These are phyloP conservation scores for Didymella sp. DNA, from an alignment of 2,329 filamentous ascomycete species.

Conservation along the genomic window DNA sequence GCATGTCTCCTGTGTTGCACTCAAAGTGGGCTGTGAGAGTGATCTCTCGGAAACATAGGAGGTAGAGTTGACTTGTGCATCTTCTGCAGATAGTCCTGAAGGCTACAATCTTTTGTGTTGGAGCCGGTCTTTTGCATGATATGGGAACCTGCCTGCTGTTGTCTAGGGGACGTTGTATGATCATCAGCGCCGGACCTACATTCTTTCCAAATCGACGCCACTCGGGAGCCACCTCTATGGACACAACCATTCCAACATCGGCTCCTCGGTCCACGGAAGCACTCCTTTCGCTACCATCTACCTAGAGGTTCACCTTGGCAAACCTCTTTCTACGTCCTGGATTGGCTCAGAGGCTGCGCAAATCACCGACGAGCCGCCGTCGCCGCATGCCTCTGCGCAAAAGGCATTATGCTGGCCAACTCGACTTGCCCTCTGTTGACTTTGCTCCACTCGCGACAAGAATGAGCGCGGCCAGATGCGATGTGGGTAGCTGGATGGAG, in stretches of 20 bases:
- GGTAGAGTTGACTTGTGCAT: too few species aligned
- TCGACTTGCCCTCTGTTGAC: background rate
- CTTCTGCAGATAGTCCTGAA: too few species aligned
- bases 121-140: too few species aligned
- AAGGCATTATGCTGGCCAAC: background rate
- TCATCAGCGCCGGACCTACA: background rate
- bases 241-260: background rate
- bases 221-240: background rate
- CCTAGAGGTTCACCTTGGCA: background rate
- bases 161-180: background rate
- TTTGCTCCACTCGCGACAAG: constrained; percentile 5
- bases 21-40: too few species aligned
- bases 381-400: constrained; percentile 6
- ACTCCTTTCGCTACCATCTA: background rate
- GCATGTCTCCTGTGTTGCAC: too few species aligned
- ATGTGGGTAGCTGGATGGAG: background rate
- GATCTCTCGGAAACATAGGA: too few species aligned
- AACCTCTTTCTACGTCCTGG: background rate
- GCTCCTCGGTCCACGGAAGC: background rate
- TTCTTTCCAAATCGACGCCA: background rate
- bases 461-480: constrained; percentile 1
- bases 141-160: too few species aligned
- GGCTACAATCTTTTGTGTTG: too few species aligned
- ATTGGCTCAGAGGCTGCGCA: background rate
- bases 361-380: constrained; percentile 9